Percentiles rank a stretch among this genome's conserved stretches.
These are phyloP conservation scores for Asterella californica DNA, from an alignment of 225 moss, liverwort and hornwort genomes.

Conservation along the genomic window DNA sequence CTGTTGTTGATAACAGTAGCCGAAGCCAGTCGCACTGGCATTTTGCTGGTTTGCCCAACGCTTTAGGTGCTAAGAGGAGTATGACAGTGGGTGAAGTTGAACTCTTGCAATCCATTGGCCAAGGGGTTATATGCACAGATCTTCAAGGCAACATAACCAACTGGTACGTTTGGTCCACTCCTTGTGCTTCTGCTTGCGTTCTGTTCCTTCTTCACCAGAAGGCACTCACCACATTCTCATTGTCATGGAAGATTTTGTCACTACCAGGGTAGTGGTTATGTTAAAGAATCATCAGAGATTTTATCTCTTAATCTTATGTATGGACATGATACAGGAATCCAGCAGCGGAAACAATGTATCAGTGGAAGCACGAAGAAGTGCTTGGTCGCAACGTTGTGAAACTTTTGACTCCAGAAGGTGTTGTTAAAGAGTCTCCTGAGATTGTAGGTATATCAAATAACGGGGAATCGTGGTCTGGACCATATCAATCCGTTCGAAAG, in stretches of 20 bases:
- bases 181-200: no score
- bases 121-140: conserved; percentile 68
- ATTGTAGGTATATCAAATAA: conserved; percentile 48
- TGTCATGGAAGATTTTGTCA: no score
- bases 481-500: conserved; percentile 58
- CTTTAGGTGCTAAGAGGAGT: conserved; percentile 20
- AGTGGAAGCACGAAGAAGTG: conserved; percentile 68
- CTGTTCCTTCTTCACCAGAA: no score
- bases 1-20: background rate
- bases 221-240: no score
- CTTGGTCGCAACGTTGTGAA: conserved; percentile 51
- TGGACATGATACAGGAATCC: conserved; percentile 52
- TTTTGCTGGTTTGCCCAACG: conserved; percentile 17
- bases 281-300: no score
- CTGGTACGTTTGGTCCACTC: conserved; percentile 42
- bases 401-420: conserved; percentile 45
- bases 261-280: no score
- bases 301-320: no score
- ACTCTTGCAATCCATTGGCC: conserved; percentile 46
- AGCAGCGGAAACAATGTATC: conserved; percentile 61
- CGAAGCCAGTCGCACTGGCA: conserved; percentile 19
- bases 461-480: conserved; percentile 76
- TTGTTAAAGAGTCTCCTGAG: conserved; percentile 43
- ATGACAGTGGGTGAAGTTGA: conserved; percentile 32
- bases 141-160: conserved; percentile 54